phyloP scores from a whole-genome alignment of 345 rosid genomes.

The thale cress (Arabidopsis thaliana) region TAIR10.1 NC_003070.9:10278501-10279000 shows the following conservation, averaged over 20 bases:
- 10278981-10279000: constrained; percentile 71
- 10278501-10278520: constrained; percentile 58
- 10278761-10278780: constrained; percentile 86
- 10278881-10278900: constrained; percentile 93
- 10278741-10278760: constrained; percentile 83
- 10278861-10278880: constrained; percentile 79
- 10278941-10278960: constrained; percentile 63
- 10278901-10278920: constrained; percentile 83
- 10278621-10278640: constrained; percentile 73
- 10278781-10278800: constrained; percentile 81
- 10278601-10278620: constrained; percentile 64
- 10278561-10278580: constrained; percentile 87
- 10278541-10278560: constrained; percentile 71
- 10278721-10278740: constrained; percentile 80
- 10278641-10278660: constrained; percentile 65
- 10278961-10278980: constrained; percentile 74
- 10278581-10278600: constrained; percentile 77
- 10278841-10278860: constrained; percentile 86
- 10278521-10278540: constrained; percentile 65
- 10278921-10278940: constrained; percentile 73
- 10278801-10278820: constrained; percentile 89
- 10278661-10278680: constrained; percentile 85
- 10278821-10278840: constrained; percentile 93
- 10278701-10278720: constrained; percentile 89
- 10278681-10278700: constrained; percentile 72